Evolutionary conservation across 768 basidiomycete species (phyloP).

Genomic region (Podaxis mareebaensis): DNA sequence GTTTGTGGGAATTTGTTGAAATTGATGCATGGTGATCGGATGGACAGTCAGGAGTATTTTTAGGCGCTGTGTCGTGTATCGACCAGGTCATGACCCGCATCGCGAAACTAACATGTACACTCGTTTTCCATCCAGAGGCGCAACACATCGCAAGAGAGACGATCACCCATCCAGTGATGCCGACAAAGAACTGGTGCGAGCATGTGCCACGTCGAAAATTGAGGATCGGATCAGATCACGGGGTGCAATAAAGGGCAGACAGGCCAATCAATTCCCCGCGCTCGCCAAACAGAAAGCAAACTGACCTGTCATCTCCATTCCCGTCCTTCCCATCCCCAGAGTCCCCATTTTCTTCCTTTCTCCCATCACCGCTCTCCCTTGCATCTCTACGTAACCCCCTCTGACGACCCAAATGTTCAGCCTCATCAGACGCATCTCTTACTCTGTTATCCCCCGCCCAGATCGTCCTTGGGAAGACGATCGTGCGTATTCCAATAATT

Average conservation of each 20-base stretch:
- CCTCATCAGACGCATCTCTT: constrained; percentile 70
- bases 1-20: not conserved
- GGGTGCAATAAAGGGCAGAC: not conserved
- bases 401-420: constrained; percentile 52
- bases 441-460: constrained; percentile 65
- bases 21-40: no score
- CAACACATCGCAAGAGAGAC: not conserved
- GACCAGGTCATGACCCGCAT: not conserved
- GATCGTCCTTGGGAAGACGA: constrained; percentile 81
- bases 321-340: not conserved
- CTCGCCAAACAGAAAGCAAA: not conserved
- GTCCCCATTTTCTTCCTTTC: not conserved
- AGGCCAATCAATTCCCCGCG: not conserved
- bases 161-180: not conserved
- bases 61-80: not conserved
- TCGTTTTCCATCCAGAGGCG: not conserved
- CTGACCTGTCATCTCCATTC: not conserved
- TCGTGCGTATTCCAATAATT: constrained; percentile 44
- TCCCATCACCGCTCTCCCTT: not conserved
- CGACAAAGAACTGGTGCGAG: constrained; percentile 1
- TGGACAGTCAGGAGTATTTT: not conserved
- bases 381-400: not conserved
- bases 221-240: constrained; percentile 13
- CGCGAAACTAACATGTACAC: not conserved
- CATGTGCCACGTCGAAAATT: constrained; percentile 12